Percentiles rank a stretch among this genome's conserved stretches.
Evolutionary conservation across 2,329 filamentous ascomycete genomes (phyloP).

Genomic region (Fusarium sp.): DNA sequence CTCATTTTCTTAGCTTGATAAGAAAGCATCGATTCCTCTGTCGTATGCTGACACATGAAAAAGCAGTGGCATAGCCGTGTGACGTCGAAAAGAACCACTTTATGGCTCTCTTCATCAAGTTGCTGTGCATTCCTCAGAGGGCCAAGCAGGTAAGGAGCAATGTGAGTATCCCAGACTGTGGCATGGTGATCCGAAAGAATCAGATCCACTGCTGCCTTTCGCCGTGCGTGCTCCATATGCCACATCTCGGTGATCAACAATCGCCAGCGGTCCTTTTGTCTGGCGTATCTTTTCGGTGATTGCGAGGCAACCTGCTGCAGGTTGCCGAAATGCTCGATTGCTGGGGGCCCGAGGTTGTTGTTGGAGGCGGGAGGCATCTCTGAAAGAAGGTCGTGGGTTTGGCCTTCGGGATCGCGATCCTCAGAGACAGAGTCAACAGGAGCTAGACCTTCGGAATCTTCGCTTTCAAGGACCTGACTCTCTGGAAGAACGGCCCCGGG

Average conservation of each 20-base stretch:
- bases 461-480: background rate
- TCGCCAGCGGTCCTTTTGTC: constrained; percentile 48
- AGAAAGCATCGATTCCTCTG: constrained; percentile 39
- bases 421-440: background rate
- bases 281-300: constrained; percentile 44
- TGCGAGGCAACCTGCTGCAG: constrained; percentile 43
- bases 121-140: constrained; percentile 26
- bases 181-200: constrained; percentile 31
- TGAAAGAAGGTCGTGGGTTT: background rate
- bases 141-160: constrained; percentile 33
- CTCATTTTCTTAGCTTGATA: constrained; percentile 36
- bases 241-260: constrained; percentile 50
- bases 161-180: constrained; percentile 39
- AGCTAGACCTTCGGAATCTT: background rate
- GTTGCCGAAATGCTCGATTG: constrained; percentile 41
- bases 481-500: background rate
- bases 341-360: constrained; percentile 22
- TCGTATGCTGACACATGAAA: constrained; percentile 42
- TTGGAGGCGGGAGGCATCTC: background rate
- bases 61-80: constrained; percentile 51
- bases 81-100: constrained; percentile 49
- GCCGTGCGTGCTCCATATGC: constrained; percentile 48
- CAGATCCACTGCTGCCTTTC: constrained; percentile 45
- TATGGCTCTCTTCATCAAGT: constrained; percentile 18
- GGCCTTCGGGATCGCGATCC: background rate